Conservation (phyloP, 2,329 filamentous ascomycete species). For the Pseudocercospora fuligena region DNA sequence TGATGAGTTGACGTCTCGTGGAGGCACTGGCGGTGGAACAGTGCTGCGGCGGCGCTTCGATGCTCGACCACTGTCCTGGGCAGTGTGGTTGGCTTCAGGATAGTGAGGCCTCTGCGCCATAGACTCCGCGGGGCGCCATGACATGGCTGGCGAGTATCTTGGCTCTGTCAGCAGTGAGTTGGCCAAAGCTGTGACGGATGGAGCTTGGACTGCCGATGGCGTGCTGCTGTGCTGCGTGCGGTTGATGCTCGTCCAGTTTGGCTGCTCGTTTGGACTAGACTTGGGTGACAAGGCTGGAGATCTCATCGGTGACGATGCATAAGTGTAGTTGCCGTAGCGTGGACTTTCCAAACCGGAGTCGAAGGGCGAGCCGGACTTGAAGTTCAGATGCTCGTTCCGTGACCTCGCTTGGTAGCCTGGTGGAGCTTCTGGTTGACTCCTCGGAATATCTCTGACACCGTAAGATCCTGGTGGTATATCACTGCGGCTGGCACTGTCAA, state of each 20-base stretch:
- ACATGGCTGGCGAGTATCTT: constrained; percentile 25
- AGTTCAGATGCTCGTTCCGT: constrained; percentile 19
- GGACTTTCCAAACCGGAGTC: constrained; percentile 23
- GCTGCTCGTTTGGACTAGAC: constrained; percentile 19
- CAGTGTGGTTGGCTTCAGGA: background rate
- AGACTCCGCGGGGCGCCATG: constrained; percentile 29
- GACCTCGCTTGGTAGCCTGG: background rate
- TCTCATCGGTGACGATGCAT: constrained; percentile 21
- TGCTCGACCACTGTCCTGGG: background rate
- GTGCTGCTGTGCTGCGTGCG: constrained; percentile 10
- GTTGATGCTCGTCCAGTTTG: constrained; percentile 39
- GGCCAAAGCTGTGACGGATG: constrained; percentile 20
- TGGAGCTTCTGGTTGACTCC: constrained; percentile 12
- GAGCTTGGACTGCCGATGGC: constrained; percentile 13
- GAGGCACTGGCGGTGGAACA: background rate
- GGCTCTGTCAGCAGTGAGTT: constrained; percentile 30
- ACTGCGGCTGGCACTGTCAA: constrained; percentile 22
- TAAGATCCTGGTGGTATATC: constrained; percentile 15
- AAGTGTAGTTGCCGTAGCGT: constrained; percentile 18
- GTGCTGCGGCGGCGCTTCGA: constrained; percentile 24
- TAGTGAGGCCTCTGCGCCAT: background rate
- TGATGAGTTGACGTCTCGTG: constrained; percentile 13
- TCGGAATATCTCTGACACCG: constrained; percentile 16
- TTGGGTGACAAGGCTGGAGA: constrained; percentile 40
- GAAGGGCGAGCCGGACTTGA: constrained; percentile 37